Conservation (phyloP, 495 filamentous ascomycete genomes). For the Achaetomiella virescens region DNA sequence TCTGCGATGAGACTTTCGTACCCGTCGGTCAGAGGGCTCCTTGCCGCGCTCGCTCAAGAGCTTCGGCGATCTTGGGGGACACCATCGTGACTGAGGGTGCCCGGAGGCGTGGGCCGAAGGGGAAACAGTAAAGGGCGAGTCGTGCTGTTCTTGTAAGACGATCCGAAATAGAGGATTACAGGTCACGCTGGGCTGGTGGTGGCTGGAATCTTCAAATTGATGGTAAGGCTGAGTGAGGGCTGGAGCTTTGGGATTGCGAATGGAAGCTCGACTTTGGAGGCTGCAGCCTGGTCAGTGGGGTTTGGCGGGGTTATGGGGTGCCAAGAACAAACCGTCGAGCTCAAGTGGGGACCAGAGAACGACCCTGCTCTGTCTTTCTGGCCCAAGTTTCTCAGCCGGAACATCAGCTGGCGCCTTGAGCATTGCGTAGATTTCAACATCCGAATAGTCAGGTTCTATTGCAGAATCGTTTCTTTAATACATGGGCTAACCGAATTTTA, state of each 20-base stretch:
- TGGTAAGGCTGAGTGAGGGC: slow-evolving; percentile 1
- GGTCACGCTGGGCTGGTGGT: no score
- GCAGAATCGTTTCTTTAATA: no score
- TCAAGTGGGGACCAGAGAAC: background rate
- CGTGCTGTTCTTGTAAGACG: no score
- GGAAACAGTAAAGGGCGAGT: no score
- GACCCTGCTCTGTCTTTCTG: no score
- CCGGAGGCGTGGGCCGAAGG: background rate
- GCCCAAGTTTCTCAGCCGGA: no score
- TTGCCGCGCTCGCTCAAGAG: slow-evolving; percentile 34
- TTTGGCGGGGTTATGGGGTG: slow-evolving; percentile 12
- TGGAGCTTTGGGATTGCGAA: background rate
- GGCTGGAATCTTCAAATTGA: background rate
- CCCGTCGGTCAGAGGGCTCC: slow-evolving; percentile 38
- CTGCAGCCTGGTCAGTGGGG: slow-evolving; percentile 9
- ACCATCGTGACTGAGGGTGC: slow-evolving; percentile 15
- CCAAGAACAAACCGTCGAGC: background rate
- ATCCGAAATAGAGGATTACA: no score
- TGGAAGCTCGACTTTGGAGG: background rate
- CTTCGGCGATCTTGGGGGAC: slow-evolving; percentile 37
- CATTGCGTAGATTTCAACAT: no score
- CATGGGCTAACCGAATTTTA: no score
- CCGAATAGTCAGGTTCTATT: no score
- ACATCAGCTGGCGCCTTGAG: no score
- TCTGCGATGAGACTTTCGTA: slow-evolving; percentile 63